Percentiles rank a stretch among this genome's conserved stretches.
phyloP scores from a whole-genome alignment of 2,329 filamentous ascomycete genomes.

The Cercospora zeae-maydis region DNA sequence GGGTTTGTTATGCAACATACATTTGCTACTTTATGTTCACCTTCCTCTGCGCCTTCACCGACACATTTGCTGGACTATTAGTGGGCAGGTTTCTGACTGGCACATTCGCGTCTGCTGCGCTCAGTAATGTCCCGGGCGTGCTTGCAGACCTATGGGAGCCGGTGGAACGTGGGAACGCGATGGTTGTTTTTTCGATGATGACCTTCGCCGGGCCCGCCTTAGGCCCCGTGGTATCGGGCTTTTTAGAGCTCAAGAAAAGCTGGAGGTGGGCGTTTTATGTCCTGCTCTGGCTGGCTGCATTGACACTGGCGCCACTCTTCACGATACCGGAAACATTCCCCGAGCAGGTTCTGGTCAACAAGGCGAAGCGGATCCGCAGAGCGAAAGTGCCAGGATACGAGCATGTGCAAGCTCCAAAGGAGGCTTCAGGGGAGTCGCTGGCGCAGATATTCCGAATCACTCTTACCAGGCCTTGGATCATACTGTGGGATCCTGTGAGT shows the following conservation, averaged over 20 bases:
- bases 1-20: slow-evolving; percentile 48
- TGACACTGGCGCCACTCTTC: slow-evolving; percentile 42
- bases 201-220: slow-evolving; percentile 44
- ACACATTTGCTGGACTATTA: slow-evolving; percentile 52
- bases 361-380: slow-evolving; percentile 51
- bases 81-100: slow-evolving; percentile 55
- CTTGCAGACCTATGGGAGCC: slow-evolving; percentile 45
- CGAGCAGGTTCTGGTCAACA: slow-evolving; percentile 50
- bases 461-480: slow-evolving; percentile 52
- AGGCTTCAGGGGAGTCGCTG: slow-evolving; percentile 46
- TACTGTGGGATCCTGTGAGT: slow-evolving; percentile 47
- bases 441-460: slow-evolving; percentile 49
- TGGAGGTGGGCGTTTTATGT: slow-evolving; percentile 45
- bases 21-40: slow-evolving; percentile 45
- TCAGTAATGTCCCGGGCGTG: slow-evolving; percentile 47
- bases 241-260: slow-evolving; percentile 52
- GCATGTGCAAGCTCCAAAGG: slow-evolving; percentile 49
- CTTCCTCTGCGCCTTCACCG: slow-evolving; percentile 55
- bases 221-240: slow-evolving; percentile 55
- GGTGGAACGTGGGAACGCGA: slow-evolving; percentile 47
- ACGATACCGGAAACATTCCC: slow-evolving; percentile 58
- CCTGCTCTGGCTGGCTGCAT: slow-evolving; percentile 39
- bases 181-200: slow-evolving; percentile 52
- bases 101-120: slow-evolving; percentile 49
- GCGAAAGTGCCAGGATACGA: slow-evolving; percentile 52